Conservation (phyloP, 2,329 filamentous ascomycete genomes). For the Diaporthe sp. region DNA sequence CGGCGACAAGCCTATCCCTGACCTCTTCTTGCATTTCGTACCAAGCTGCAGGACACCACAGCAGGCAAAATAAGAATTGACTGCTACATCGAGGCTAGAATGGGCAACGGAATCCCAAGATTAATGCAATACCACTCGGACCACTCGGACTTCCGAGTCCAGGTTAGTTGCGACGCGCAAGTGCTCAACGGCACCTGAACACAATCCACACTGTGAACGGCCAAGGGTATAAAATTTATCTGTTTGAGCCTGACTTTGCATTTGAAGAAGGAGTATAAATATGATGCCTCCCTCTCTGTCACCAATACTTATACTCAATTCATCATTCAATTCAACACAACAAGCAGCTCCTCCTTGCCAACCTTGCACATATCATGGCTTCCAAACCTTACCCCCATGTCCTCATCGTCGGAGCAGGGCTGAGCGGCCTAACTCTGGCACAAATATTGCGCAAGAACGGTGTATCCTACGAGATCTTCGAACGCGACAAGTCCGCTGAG, state of each 20-base stretch:
- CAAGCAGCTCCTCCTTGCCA: not conserved
- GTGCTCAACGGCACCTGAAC: not conserved
- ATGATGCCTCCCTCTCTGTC: not conserved
- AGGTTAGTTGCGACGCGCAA: not conserved
- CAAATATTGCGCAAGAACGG: slow-evolving; percentile 53
- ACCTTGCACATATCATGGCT: not conserved
- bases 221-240: not conserved
- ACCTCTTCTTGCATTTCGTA: not conserved
- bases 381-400: slow-evolving; percentile 44
- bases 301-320: not conserved
- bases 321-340: not conserved
- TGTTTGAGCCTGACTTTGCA: not conserved
- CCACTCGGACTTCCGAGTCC: not conserved
- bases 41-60: not conserved
- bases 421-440: slow-evolving; percentile 57
- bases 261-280: not conserved
- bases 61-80: not conserved
- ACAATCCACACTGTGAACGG: not conserved
- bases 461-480: slow-evolving; percentile 54
- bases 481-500: slow-evolving; percentile 50
- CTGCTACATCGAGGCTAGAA: not conserved
- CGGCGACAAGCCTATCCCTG: not conserved
- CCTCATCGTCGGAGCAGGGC: slow-evolving; percentile 58
- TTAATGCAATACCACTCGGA: not conserved
- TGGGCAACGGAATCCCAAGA: not conserved